A percentile compares a stretch with the other conserved stretches of the same genome.
Conservation (phyloP, 768 basidiomycete genomes). For the Lactarius tabidus region DNA sequence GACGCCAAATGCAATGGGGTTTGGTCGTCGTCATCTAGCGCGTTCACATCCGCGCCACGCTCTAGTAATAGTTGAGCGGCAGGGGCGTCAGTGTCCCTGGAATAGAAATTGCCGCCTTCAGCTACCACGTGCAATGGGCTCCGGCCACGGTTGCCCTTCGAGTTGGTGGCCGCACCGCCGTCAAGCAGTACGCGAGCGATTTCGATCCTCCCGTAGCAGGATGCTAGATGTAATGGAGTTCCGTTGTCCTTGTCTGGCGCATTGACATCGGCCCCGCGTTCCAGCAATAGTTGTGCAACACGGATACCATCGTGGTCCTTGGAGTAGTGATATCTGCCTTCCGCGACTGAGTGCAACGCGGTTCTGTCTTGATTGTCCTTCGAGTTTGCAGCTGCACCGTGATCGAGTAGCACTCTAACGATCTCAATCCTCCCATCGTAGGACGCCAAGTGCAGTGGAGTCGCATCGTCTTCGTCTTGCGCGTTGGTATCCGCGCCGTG, state of each 20-base stretch:
- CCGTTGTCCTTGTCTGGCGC: background rate
- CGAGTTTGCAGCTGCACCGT: background rate
- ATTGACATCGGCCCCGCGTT: background rate
- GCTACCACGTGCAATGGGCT: background rate
- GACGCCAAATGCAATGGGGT: background rate
- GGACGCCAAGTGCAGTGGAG: no score
- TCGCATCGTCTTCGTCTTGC: no score
- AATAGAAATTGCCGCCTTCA: background rate
- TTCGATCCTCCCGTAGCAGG: no score
- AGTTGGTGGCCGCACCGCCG: no score
- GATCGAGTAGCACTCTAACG: background rate
- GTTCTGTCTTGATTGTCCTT: background rate
- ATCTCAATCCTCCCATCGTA: background rate
- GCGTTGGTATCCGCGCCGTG: no score
- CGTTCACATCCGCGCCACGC: background rate
- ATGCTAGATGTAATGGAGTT: background rate
- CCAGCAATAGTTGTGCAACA: background rate
- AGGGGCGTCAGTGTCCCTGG: accelerated
- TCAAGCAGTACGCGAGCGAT: no score
- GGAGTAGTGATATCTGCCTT: background rate
- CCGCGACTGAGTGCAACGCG: background rate
- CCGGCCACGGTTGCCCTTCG: no score
- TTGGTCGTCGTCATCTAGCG: background rate
- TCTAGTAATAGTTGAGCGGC: background rate
- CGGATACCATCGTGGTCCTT: background rate